Base-by-base conservation (phyloP, 2,329 filamentous ascomycete species). In the Penicillium sp. region DNA sequence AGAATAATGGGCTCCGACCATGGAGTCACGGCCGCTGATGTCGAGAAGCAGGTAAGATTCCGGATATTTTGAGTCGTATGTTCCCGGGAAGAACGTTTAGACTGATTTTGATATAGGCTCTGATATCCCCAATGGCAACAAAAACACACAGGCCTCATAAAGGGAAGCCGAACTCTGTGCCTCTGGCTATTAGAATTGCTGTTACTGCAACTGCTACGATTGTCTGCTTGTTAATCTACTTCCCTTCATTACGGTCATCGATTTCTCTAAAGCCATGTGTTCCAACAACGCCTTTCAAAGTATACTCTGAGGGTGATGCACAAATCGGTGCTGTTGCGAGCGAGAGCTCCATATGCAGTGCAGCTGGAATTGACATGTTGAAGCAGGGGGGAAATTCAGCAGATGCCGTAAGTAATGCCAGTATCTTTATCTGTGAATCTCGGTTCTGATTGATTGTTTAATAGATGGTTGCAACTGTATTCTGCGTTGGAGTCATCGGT, bases 401-500 rank as follows among this genome's bases (percentile, higher is more conserved):
- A 1, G 89, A 93, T 73, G 87, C 89, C 47, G 79, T 78, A 59
- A 68, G 76, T 68, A 1, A 28, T 35, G 16, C 3, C 12, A 30
- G 23, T 20, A 28, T 47, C 12, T 52, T 2, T 43, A 43, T 18
- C 23, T 9, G 20, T 43, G 40, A 43, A 43, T 23, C 14, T 18
- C 18, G 2, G 20, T 18, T 11, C 40, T 43, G 40, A 43, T 23
- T 43, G 18, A 12, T 12, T 30, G 9, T 49, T 3, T 60, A 40
- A 90, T 30, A 81, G 79, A 73, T 90, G 60, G 85, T 92, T 20
- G 88, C 85, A 28, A 89, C 88, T 0, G 84, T 85, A 7, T 81
- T 92, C 51, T 93, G 89, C 61, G 82, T 91, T 38, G 89, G 89
- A 5, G 86, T 89, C 6, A 81, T 89, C 46, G 87, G 79, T 76